Conservation (phyloP, 2,329 filamentous ascomycete species). For the Ophiocordyceps robertsii region DNA sequence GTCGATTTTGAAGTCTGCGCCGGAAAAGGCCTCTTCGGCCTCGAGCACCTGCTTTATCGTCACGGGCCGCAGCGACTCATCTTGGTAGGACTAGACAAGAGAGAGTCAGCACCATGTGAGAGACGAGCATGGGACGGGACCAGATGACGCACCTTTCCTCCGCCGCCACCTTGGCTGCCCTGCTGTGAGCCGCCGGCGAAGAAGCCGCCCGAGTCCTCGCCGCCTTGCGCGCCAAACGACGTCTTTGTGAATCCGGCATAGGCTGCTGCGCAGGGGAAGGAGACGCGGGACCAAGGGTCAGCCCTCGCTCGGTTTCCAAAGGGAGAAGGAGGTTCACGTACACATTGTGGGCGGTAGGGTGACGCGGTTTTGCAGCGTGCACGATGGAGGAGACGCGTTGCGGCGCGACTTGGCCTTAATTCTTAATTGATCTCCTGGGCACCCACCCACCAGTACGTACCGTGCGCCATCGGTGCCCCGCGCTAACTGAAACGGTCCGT, state of each 20-base stretch:
- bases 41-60: slow-evolving; percentile 92
- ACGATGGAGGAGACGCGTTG: slow-evolving; percentile 16
- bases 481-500: neutral
- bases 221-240: slow-evolving; percentile 39
- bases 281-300: neutral
- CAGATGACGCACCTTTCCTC: slow-evolving; percentile 25
- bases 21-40: slow-evolving; percentile 59
- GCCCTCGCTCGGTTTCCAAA: neutral
- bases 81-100: slow-evolving; percentile 44
- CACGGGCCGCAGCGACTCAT: slow-evolving; percentile 82
- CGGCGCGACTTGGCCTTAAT: slow-evolving; percentile 3
- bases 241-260: slow-evolving; percentile 34
- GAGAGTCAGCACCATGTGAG: neutral
- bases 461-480: neutral
- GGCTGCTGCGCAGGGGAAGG: slow-evolving; percentile 22
- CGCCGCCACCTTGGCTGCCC: slow-evolving; percentile 36
- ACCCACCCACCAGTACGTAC: neutral
- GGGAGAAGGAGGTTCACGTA: slow-evolving; percentile 8
- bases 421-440: neutral
- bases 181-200: slow-evolving; percentile 45
- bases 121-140: too few relatives aligned
- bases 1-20: slow-evolving; percentile 73
- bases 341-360: slow-evolving; percentile 15
- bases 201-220: slow-evolving; percentile 49
- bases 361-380: slow-evolving; percentile 4